Percentiles rank a stretch among this genome's conserved stretches.
Conservation (phyloP, 1,139 yeast species). For the Pichia kudriavzevii region DNA sequence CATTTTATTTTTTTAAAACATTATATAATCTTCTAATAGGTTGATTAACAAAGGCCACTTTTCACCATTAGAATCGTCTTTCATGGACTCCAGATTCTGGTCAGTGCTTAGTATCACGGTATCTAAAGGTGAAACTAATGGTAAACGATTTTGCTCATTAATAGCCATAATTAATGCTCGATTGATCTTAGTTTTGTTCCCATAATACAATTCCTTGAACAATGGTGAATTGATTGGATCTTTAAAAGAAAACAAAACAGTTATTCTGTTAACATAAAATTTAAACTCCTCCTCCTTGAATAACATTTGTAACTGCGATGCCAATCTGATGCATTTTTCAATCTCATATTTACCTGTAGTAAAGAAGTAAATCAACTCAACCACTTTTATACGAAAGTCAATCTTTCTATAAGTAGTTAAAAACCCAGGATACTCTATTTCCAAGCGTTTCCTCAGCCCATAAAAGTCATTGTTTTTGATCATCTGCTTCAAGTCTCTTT, state of each 20-base stretch:
- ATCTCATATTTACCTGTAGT: slow-evolving; percentile 14
- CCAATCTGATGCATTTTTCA: slow-evolving; percentile 36
- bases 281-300: slow-evolving; percentile 30
- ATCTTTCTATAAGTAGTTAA: slow-evolving; percentile 36
- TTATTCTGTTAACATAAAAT: slow-evolving; percentile 33
- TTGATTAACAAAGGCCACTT: slow-evolving; percentile 30
- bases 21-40: slow-evolving; percentile 30
- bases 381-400: slow-evolving; percentile 46
- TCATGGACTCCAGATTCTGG: slow-evolving; percentile 22
- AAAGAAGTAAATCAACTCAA: slow-evolving; percentile 43
- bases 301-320: slow-evolving; percentile 38
- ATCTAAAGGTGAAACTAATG: slow-evolving; percentile 20
- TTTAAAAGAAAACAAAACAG: slow-evolving; percentile 45
- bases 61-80: slow-evolving; percentile 2
- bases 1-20: slow-evolving; percentile 3
- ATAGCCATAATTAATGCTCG: slow-evolving; percentile 38
- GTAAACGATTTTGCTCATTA: slow-evolving; percentile 19
- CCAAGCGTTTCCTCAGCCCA: slow-evolving; percentile 17
- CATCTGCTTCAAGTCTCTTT: slow-evolving; percentile 8
- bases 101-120: slow-evolving; percentile 16
- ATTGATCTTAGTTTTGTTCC: slow-evolving; percentile 32
- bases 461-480: slow-evolving; percentile 17
- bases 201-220: slow-evolving; percentile 31
- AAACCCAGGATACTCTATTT: slow-evolving; percentile 31
- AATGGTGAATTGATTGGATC: slow-evolving; percentile 32